Evolutionary conservation across 495 filamentous ascomycete species (phyloP), one percentile per base, ranked within the genome.

Genomic region (Hypoxylon intermedium): DNA sequence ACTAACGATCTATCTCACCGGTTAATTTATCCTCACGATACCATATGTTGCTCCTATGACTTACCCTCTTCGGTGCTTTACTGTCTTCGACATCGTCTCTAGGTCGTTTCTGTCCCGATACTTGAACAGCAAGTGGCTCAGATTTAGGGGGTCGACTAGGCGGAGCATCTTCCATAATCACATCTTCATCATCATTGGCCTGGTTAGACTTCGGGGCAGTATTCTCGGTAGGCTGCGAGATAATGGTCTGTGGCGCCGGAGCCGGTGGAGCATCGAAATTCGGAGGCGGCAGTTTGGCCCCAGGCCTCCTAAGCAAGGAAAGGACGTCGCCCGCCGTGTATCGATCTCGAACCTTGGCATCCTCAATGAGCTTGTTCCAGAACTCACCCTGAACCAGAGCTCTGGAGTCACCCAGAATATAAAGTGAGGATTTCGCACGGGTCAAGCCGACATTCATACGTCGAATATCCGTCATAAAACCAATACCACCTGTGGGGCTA

Each of bases 371-470:
- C 50, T 86, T 83, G 44, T 81, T 84, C 94, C 94, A 98, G 74
- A 89, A 96, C 65, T 94, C 85, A 24, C 94, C 95, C 62, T 95
- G 89, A 5, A 87, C 76, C 20, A 98, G 79, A 21, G 91, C 88
- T 31, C 87, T 80, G 1, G 95, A 93, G 68, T 97, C 94, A 54
- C 94, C 94, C 12, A 98, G 81, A 56, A 98, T 92, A 87, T 92
- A 98, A 20, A 98, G 81, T 2, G 92, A 97, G 11, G 89, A 95
- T 68, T 96, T 97, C 9, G 94, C 95, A 79, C 94, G 86, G 6
- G 94, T 98, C 37, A 98, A 78, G 77, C 94, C 94, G 68, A 98
- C 94, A 76, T 98, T 98, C 94, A 98, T 98, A 84, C 94, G 94
- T 46, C 94, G 87, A 68, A 98, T 96, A 76, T 98, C 94, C 38